Evolutionary conservation across 2,329 filamentous ascomycete genomes (phyloP).

Genomic region (Botrytis paeoniae): DNA sequence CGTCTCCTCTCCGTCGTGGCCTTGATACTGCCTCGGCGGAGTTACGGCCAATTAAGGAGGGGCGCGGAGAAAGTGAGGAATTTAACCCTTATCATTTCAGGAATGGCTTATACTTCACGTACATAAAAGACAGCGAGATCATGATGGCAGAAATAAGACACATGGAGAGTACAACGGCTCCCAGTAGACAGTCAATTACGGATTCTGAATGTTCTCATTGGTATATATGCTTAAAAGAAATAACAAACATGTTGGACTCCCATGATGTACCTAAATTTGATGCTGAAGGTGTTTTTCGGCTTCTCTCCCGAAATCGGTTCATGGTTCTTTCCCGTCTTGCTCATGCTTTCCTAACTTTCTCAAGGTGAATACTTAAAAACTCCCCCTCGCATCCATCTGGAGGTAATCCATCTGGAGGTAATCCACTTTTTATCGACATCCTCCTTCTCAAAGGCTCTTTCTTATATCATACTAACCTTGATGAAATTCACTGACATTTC

Average conservation of each 20-base stretch:
- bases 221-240: not conserved
- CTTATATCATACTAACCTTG: not conserved
- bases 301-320: not conserved
- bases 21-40: too few relatives aligned
- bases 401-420: not conserved
- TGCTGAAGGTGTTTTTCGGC: not conserved
- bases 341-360: not conserved
- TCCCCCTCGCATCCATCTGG: not conserved
- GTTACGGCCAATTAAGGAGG: not conserved
- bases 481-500: not conserved
- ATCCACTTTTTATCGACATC: not conserved
- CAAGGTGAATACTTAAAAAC: not conserved
- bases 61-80: not conserved
- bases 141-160: not conserved
- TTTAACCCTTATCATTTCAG: not conserved
- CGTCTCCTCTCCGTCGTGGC: not conserved
- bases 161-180: not conserved
- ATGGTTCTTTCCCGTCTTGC: not conserved
- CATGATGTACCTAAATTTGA: not conserved
- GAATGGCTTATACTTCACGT: not conserved
- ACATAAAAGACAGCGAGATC: not conserved
- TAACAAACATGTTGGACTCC: not conserved
- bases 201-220: not conserved
- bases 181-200: not conserved
- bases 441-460: conserved; percentile 6